These are phyloP conservation scores for Coelastrella sp. DNA, from an alignment of 139 green algal species.

Conservation along the genomic window DNA sequence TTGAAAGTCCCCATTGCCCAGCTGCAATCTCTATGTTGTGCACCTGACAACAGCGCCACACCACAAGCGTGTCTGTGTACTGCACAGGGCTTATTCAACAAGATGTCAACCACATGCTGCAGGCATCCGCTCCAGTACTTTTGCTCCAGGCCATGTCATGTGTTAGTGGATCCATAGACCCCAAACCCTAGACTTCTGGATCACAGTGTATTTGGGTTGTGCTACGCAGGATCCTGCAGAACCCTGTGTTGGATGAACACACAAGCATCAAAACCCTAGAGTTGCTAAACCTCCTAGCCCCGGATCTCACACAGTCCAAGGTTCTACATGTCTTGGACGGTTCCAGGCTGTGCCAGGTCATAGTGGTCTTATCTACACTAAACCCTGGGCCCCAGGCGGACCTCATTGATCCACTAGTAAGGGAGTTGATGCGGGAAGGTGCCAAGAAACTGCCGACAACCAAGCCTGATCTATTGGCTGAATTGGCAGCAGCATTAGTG, in stretches of 20 bases:
- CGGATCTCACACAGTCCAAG: not conserved
- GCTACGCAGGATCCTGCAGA: not conserved
- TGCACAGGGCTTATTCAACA: too few species aligned
- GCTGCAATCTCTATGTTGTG: too few species aligned
- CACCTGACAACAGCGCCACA: too few species aligned
- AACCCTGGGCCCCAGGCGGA: not conserved
- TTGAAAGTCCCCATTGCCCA: not conserved
- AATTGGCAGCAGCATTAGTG: constrained; percentile 26
- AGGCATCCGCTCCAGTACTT: too few species aligned
- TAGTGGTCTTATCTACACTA: constrained; percentile 19
- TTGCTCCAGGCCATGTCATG: too few species aligned
- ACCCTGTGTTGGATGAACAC: not conserved
- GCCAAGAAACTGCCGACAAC: constrained; percentile 14
- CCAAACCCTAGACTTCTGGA: too few species aligned
- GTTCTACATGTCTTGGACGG: not conserved
- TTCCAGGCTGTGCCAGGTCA: not conserved
- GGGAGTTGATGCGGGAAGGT: constrained; percentile 10
- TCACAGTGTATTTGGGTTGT: too few species aligned
- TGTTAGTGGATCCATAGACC: too few species aligned
- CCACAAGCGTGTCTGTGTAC: too few species aligned
- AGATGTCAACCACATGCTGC: too few species aligned
- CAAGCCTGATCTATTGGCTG: constrained; percentile 30
- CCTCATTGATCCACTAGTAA: constrained; percentile 6
- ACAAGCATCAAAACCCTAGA: not conserved
- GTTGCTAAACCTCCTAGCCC: not conserved